These are phyloP conservation scores for Populus euphratica DNA, from an alignment of 345 rosid genomes.

Conservation along the genomic window DNA sequence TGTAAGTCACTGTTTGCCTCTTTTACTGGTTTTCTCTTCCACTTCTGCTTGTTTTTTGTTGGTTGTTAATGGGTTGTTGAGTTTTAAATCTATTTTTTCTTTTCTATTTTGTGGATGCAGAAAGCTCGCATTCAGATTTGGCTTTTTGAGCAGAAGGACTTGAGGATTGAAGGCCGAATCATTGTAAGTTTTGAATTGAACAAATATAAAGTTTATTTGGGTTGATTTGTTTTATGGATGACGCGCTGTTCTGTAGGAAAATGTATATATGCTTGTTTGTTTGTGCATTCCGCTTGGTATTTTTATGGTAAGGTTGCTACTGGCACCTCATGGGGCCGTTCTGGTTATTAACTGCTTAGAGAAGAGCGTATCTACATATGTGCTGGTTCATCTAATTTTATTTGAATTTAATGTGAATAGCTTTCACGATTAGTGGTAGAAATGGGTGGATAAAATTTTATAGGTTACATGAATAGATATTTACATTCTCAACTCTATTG, in stretches of 20 bases:
- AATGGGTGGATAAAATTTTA: background rate
- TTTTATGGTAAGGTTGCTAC: background rate
- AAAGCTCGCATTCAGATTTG: slow-evolving; percentile 98
- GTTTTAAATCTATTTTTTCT: background rate
- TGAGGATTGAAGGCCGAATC: slow-evolving; percentile 79
- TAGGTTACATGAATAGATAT: background rate
- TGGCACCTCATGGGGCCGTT: background rate
- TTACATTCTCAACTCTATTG: background rate
- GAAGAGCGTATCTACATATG: background rate
- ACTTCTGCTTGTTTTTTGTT: background rate
- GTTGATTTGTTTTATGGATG: background rate
- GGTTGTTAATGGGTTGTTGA: background rate
- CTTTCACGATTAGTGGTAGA: too few species aligned
- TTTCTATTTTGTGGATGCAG: slow-evolving; percentile 31
- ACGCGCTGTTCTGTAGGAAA: too few species aligned
- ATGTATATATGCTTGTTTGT: background rate
- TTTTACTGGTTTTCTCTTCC: background rate
- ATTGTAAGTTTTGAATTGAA: slow-evolving; percentile 39
- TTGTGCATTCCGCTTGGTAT: background rate
- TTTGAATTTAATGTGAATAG: too few species aligned
- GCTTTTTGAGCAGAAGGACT: slow-evolving; percentile 94
- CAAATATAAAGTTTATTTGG: background rate
- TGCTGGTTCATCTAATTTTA: too few species aligned
- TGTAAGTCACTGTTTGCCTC: slow-evolving; percentile 37
- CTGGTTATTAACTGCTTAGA: background rate